These are phyloP conservation scores for Pestalotiopsis sp. DNA, from an alignment of 2,329 filamentous ascomycete genomes.

Conservation along the genomic window DNA sequence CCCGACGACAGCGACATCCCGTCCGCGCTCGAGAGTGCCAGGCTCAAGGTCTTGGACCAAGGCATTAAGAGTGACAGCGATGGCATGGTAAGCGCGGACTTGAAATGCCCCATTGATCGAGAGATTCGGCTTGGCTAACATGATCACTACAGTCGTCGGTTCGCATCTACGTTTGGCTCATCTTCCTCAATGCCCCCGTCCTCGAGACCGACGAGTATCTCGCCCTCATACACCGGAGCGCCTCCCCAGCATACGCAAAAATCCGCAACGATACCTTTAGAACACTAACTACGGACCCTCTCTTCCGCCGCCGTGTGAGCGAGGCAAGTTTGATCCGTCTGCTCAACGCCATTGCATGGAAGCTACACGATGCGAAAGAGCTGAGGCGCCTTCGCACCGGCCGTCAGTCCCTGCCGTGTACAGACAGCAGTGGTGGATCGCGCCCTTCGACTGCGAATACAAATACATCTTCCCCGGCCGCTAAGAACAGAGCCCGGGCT, in stretches of 20 bases:
- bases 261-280: conserved; percentile 99
- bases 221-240: conserved; percentile 85
- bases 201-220: conserved; percentile 88
- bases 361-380: conserved; percentile 77
- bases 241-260: conserved; percentile 93
- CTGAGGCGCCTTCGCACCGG: conserved; percentile 37
- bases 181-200: conserved; percentile 85
- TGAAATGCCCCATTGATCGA: background rate
- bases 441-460: conserved; percentile 41
- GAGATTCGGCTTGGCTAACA: background rate
- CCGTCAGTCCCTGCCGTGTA: conserved; percentile 31
- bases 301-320: conserved; percentile 92
- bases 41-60: conserved; percentile 74
- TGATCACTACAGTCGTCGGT: conserved; percentile 70
- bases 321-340: conserved; percentile 94
- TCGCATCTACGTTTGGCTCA: conserved; percentile 95
- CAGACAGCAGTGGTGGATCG: conserved; percentile 30
- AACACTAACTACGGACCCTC: conserved; percentile 93
- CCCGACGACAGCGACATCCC: conserved; percentile 66
- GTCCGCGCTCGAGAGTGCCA: conserved; percentile 69
- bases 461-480: conserved; percentile 45
- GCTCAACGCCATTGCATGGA: conserved; percentile 94
- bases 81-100: conserved; percentile 67
- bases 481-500: conserved; percentile 57
- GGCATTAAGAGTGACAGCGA: conserved; percentile 78